A percentile compares a stretch with the other conserved stretches of the same genome.
These are phyloP conservation scores for Amanita subjunquillea DNA, from an alignment of 768 basidiomycete genomes.

Conservation along the genomic window DNA sequence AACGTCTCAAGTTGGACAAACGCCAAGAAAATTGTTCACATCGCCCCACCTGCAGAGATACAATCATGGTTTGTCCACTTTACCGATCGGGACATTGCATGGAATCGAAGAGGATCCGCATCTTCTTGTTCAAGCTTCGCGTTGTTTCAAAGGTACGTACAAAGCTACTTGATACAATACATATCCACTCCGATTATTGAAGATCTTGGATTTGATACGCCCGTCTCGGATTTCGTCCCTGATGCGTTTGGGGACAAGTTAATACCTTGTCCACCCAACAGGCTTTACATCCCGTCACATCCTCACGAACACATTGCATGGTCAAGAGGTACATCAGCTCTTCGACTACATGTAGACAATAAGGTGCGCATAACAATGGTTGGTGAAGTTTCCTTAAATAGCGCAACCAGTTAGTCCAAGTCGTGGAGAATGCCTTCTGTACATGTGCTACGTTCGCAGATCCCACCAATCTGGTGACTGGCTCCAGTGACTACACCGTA, in stretches of 20 bases:
- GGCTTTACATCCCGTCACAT: constrained; percentile 45
- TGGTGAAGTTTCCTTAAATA: neutral
- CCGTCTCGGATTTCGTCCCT: constrained; percentile 41
- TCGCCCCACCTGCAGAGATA: constrained; percentile 67
- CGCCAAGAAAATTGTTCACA: constrained; percentile 77
- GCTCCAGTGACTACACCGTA: constrained; percentile 72
- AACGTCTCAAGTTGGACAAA: constrained; percentile 65
- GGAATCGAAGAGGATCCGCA: constrained; percentile 83
- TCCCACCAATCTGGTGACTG: constrained; percentile 62
- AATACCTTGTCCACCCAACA: constrained; percentile 50
- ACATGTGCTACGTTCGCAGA: constrained; percentile 77
- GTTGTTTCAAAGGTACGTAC: constrained; percentile 44
- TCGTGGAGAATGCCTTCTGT: constrained; percentile 64
- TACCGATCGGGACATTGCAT: constrained; percentile 61
- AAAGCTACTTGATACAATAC: neutral
- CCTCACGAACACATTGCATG: constrained; percentile 68
- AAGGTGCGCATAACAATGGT: constrained; percentile 30
- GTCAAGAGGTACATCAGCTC: constrained; percentile 40
- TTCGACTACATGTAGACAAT: constrained; percentile 54
- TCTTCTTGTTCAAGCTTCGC: constrained; percentile 45
- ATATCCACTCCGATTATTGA: neutral
- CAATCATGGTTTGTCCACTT: constrained; percentile 57
- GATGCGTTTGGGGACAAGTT: constrained; percentile 53
- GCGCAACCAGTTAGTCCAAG: constrained; percentile 49
- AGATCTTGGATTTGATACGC: constrained; percentile 39